Conservation (phyloP, 306 rosid genomes). For the Bauhinia variegata region DNA sequence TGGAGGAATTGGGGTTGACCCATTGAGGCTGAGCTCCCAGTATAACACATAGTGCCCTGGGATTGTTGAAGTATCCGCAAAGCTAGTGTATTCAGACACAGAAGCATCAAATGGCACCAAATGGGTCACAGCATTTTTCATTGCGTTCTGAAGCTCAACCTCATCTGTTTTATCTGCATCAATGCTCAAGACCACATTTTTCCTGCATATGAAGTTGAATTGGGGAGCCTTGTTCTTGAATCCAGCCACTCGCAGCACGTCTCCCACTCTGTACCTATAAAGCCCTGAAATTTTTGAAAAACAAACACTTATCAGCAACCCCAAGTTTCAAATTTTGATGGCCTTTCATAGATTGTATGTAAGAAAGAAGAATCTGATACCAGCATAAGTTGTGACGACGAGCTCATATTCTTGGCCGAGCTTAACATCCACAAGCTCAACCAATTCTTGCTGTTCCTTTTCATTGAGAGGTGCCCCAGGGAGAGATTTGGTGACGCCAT, state of each 20-base stretch:
- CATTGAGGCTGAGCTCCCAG: conserved; percentile 69
- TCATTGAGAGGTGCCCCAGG: conserved; percentile 44
- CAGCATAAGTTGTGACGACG: conserved; percentile 84
- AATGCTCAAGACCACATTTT: conserved; percentile 81
- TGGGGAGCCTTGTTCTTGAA: conserved; percentile 96
- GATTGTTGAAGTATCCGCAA: conserved; percentile 61
- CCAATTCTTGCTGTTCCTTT: conserved; percentile 51
- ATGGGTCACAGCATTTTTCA: conserved; percentile 61
- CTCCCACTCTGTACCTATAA: conserved; percentile 86
- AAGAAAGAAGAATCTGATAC: conserved; percentile 24
- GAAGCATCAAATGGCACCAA: conserved; percentile 64
- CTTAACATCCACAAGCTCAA: conserved; percentile 78
- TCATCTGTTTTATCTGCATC: conserved; percentile 92
- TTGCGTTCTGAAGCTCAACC: conserved; percentile 80
- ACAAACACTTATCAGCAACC: conserved; percentile 18
- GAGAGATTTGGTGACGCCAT: conserved; percentile 42
- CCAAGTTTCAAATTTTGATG: neutral
- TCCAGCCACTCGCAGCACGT: conserved; percentile 70
- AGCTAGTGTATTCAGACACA: conserved; percentile 77
- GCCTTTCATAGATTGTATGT: neutral
- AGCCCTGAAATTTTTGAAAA: conserved; percentile 57
- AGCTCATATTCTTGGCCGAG: conserved; percentile 93
- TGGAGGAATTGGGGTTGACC: conserved; percentile 62
- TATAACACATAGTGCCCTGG: conserved; percentile 92
- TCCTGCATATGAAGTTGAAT: conserved; percentile 80